Evolutionary conservation across 129 eudicot species (phyloP), one percentile per base, ranked within the genome.

Genomic region (Erigeron canadensis): DNA sequence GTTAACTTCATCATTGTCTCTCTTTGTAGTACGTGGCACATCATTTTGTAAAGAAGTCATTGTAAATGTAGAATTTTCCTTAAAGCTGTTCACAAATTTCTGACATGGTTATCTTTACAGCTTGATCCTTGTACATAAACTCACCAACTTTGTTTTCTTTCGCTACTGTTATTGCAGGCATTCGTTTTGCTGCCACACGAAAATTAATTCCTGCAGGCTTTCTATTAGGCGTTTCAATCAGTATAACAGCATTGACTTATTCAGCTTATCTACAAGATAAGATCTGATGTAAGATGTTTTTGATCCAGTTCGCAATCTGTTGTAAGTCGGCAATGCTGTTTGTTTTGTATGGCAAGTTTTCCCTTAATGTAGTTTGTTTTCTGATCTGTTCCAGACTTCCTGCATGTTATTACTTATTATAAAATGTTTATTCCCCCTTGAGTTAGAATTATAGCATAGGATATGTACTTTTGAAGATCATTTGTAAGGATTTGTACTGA

Each of bases 221-320:
- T 59, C 41, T 84, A 17, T 77, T 84, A 77, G 81, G 72, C 4
- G 28, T 84, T 65, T 84, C 88, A 42, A 42, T 84, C 19, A 7
- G 78, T 65, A 61, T 82, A 44, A 53, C 82, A 75, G 81, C 75
- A 38, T 53, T 77, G 70, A 77, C 81, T 50, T 54, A 57, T 55
- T 81, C 85, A 37, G 85, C 88, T 61, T 84, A 81, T 55, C 59
- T 84, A 60, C 83, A 81, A 74, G 85, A 74, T 42, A 70, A 40
- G 23, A 56, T 77, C 70, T 81, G 72, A 84, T 56, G 65, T n/a
- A 57, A 79, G 63, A 59, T 64, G 75, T 18, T 34, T 74, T 34
- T 61, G 11, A 48, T 62, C 42, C 56, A 21, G 16, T 79, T 57
- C 62, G 39, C 34, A 59, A 16, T 15, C 66, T 59, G 45, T 28